phyloP scores from a whole-genome alignment of 352 stramenopile genomes.

The Globisporangium yorkense region DNA sequence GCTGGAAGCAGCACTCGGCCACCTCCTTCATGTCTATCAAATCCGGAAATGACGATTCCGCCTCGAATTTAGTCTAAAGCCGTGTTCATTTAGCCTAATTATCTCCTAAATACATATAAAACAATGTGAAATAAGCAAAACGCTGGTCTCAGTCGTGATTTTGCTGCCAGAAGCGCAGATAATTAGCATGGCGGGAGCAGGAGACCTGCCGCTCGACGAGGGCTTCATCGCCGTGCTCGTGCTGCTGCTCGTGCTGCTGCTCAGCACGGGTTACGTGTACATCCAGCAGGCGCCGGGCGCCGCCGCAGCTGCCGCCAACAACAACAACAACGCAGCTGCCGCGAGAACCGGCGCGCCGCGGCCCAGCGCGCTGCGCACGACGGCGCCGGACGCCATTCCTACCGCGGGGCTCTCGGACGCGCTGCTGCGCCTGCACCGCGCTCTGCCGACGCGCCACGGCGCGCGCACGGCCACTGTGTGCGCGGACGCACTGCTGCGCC shows the following conservation, averaged over 20 bases:
- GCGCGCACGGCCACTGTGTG: constrained; percentile 67
- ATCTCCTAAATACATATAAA: not conserved
- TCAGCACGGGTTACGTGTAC: constrained; percentile 74
- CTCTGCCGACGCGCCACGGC: constrained; percentile 56
- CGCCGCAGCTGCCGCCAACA: not conserved
- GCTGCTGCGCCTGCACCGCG: constrained; percentile 50
- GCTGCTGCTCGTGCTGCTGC: constrained; percentile 60
- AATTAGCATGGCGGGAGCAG: too few relatives aligned
- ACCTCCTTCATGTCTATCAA: constrained; percentile 64
- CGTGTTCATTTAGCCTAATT: not conserved
- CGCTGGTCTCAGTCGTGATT: not conserved
- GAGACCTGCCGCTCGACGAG: constrained; percentile 43
- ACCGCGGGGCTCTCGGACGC: constrained; percentile 38
- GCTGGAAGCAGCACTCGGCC: constrained; percentile 82
- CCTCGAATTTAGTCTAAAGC: not conserved
- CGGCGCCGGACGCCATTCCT: constrained; percentile 23
- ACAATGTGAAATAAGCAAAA: not conserved
- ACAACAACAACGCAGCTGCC: not conserved
- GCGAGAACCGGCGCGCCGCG: constrained; percentile 4
- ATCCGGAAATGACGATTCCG: not conserved
- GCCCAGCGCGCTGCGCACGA: constrained; percentile 12
- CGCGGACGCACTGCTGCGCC: constrained; percentile 34
- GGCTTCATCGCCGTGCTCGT: constrained; percentile 63
- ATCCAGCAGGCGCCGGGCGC: constrained; percentile 33
- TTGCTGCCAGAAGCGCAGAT: too few relatives aligned